Percentiles rank a stretch among this genome's conserved stretches.
phyloP scores from a whole-genome alignment of 2,329 filamentous ascomycete genomes.

The Talaromyces sp. region DNA sequence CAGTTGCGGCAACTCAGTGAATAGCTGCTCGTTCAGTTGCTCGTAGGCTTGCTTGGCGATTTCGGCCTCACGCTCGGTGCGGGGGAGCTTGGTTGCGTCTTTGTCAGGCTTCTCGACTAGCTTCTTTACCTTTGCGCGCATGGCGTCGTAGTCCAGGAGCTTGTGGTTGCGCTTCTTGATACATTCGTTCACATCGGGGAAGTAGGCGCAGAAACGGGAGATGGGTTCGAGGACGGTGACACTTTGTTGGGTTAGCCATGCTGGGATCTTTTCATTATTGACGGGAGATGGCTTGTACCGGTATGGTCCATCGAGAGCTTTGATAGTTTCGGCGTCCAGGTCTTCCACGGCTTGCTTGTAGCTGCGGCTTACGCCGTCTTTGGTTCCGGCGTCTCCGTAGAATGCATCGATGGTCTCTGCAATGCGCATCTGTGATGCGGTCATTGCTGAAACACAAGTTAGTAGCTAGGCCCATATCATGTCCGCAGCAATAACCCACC shows the following conservation, averaged over 20 bases:
- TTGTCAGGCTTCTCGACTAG: slow-evolving; percentile 98
- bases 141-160: slow-evolving; percentile 94
- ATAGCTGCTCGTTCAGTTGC: slow-evolving; percentile 94
- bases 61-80: slow-evolving; percentile 93
- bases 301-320: slow-evolving; percentile 95
- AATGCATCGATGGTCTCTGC: slow-evolving; percentile 99
- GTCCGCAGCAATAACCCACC: slow-evolving; percentile 52
- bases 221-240: slow-evolving; percentile 96
- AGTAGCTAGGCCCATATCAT: not conserved
- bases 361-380: slow-evolving; percentile 90
- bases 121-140: slow-evolving; percentile 95
- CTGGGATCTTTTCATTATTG: too few species aligned
- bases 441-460: slow-evolving; percentile 73
- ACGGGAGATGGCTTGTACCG: slow-evolving; percentile 53
- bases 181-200: slow-evolving; percentile 98
- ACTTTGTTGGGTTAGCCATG: slow-evolving; percentile 53
- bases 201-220: slow-evolving; percentile 94
- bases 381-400: slow-evolving; percentile 93
- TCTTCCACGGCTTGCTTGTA: slow-evolving; percentile 99
- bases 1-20: slow-evolving; percentile 87
- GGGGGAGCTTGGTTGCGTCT: slow-evolving; percentile 92
- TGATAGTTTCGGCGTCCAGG: slow-evolving; percentile 96
- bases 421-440: slow-evolving; percentile 98
- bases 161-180: slow-evolving; percentile 99
- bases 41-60: slow-evolving; percentile 94